Evolutionary conservation across 2,329 filamentous ascomycete species (phyloP), one percentile per base, ranked within the genome.

Genomic region (Alternaria brassicicola): DNA sequence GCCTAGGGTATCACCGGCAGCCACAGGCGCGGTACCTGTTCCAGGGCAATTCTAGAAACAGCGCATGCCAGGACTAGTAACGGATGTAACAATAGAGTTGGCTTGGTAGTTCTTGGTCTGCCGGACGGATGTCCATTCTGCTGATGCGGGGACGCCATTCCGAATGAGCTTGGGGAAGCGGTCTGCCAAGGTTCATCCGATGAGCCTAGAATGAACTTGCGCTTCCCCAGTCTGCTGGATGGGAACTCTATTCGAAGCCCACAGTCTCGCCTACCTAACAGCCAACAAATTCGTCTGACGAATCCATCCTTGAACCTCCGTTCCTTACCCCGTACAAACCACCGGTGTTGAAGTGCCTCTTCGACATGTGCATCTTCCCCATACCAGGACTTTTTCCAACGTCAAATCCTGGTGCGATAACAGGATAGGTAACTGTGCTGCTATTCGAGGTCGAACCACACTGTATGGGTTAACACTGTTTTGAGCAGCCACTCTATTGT

Each of bases 41-140:
- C 79, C 80, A 41, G 78, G 75, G 19, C 54, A 54, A 48, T 75
- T 78, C 66, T 84, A 79, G 70, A 82, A 84, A 76, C 82, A 85
- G n/a, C 81, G 81, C 74, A 84, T 82, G 56, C 80, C 78, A 2
- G 77, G 64, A 36, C 80, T 81, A 46, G 68, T 77, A 28, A 84
- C 82, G 59, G 82, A 76, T 3, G 80, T 81, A 33, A 84, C 81
- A 58, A 81, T 81, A 1, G 78, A 79, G 62, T 84, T 83, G 69
- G 71, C 77, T 68, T 84, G 80, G 69, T 76, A 83, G 72, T 84
- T 84, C 46, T 79, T 77, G 9, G 82, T 83, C 64, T 80, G 79
- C 23, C 82, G 77, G 43, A 83, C 78, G 39, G 79, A 77, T 45
- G 79, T 77, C 82, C 82, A 84, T 59, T 71, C 68, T 47, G 48